A percentile compares a stretch with the other conserved stretches of the same genome.
Evolutionary conservation across 2,329 filamentous ascomycete genomes (phyloP).

Genomic region (Colletotrichum sp.): DNA sequence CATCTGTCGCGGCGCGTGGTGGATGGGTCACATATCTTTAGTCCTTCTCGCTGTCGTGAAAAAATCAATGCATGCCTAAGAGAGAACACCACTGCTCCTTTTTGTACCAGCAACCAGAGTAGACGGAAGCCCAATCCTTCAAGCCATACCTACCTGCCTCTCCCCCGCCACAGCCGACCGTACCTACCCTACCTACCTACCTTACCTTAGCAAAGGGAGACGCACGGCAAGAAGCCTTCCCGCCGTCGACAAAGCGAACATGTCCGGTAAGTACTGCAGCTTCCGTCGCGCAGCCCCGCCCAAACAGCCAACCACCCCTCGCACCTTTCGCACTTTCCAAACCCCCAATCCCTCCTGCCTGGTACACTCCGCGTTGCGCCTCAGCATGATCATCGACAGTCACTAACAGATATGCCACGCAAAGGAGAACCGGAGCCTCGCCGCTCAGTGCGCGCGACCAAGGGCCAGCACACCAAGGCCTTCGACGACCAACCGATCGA

Average conservation of each 20-base stretch:
- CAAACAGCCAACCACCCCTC: background rate
- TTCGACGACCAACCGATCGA: constrained; percentile 72
- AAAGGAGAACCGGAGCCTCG: constrained; percentile 74
- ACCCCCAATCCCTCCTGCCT: background rate
- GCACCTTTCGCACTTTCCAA: background rate
- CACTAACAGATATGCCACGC: constrained; percentile 7
- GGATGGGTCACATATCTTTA: constrained; percentile 22
- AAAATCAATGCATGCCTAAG: constrained; percentile 21
- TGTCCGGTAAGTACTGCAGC: constrained; percentile 20
- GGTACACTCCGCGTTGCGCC: background rate
- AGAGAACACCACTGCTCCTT: constrained; percentile 3
- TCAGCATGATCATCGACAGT: background rate
- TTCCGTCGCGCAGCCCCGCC: background rate
- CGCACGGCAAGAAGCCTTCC: background rate
- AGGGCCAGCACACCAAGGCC: constrained; percentile 92
- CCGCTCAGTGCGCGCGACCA: constrained; percentile 93
- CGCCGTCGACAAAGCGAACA: background rate
- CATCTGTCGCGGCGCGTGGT: constrained; percentile 6
- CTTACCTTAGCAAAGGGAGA: constrained; percentile 2
- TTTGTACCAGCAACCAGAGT: background rate
- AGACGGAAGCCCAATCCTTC: background rate
- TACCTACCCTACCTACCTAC: background rate
- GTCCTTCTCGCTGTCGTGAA: constrained; percentile 15
- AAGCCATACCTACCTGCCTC: background rate
- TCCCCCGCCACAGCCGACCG: background rate